Evolutionary conservation across 192 early-diverging fungal genomes (phyloP).

Genomic region (Anaeromyces robustus): DNA sequence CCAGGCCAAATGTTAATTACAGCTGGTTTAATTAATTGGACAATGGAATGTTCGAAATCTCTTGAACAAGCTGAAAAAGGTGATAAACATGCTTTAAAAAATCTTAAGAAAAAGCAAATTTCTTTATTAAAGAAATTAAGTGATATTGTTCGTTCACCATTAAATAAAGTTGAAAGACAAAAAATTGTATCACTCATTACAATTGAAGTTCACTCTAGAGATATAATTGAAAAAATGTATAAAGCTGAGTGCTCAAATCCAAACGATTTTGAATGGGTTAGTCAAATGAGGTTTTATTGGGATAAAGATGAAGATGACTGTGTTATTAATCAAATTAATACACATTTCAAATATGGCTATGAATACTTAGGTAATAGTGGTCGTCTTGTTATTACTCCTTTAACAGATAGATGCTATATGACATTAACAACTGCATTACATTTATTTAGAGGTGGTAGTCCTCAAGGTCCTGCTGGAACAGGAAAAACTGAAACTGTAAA

Average conservation of each 20-base stretch:
- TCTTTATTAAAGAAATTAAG: slow-evolving; percentile 33
- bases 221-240: slow-evolving; percentile 7
- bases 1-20: slow-evolving; percentile 38
- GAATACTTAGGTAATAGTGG: neutral
- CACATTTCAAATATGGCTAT: slow-evolving; percentile 18
- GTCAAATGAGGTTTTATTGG: slow-evolving; percentile 3
- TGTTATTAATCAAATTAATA: slow-evolving; percentile 45
- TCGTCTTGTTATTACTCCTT: neutral
- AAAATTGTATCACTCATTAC: slow-evolving; percentile 45
- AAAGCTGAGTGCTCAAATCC: neutral
- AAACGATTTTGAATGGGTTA: neutral
- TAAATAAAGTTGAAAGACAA: slow-evolving; percentile 43
- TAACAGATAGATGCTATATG: neutral
- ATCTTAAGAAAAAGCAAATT: slow-evolving; percentile 40
- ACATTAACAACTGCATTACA: neutral
- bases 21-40: slow-evolving; percentile 37
- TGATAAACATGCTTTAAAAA: slow-evolving; percentile 34
- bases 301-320: slow-evolving; percentile 42
- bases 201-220: slow-evolving; percentile 41
- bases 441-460: neutral
- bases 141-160: slow-evolving; percentile 26
- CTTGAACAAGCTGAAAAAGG: slow-evolving; percentile 39
- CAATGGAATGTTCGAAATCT: slow-evolving; percentile 36
- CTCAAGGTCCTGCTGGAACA: neutral
- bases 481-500: neutral